Conservation (phyloP, 768 basidiomycete genomes). For the Lactifluus piperatus region DNA sequence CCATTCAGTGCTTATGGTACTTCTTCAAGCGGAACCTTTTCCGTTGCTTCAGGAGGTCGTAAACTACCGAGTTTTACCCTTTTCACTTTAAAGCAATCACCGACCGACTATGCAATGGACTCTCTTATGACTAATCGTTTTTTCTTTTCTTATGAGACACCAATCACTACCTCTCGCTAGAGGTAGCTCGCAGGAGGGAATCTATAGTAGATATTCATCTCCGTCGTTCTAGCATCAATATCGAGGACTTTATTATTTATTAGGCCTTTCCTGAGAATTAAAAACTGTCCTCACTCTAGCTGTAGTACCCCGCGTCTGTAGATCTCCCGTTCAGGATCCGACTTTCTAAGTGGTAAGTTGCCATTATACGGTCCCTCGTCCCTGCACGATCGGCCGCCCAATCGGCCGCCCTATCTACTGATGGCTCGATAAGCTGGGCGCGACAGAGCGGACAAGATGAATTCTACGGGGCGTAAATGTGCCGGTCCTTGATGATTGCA, state of each 20-base stretch:
- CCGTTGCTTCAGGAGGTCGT: slow-evolving; percentile 72
- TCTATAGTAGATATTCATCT: slow-evolving; percentile 8
- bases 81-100: neutral
- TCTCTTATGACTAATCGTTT: neutral
- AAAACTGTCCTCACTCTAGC: neutral
- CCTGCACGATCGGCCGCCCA: neutral
- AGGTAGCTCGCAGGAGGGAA: neutral
- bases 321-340: neutral
- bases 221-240: neutral
- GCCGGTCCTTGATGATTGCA: neutral
- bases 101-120: neutral
- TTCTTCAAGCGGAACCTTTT: slow-evolving; percentile 79
- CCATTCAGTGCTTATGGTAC: slow-evolving; percentile 64
- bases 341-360: slow-evolving; percentile 6
- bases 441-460: slow-evolving; percentile 64
- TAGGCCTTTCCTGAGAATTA: neutral
- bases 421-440: slow-evolving; percentile 30
- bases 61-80: slow-evolving; percentile 21
- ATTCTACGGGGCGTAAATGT: slow-evolving; percentile 33
- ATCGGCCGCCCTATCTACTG: neutral
- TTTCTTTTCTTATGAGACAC: neutral
- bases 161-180: neutral
- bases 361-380: slow-evolving; percentile 3
- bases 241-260: slow-evolving; percentile 8
- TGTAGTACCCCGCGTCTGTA: neutral